Evolutionary conservation across 768 basidiomycete genomes (phyloP).

Genomic region (Boletus rufocinnamomeus): DNA sequence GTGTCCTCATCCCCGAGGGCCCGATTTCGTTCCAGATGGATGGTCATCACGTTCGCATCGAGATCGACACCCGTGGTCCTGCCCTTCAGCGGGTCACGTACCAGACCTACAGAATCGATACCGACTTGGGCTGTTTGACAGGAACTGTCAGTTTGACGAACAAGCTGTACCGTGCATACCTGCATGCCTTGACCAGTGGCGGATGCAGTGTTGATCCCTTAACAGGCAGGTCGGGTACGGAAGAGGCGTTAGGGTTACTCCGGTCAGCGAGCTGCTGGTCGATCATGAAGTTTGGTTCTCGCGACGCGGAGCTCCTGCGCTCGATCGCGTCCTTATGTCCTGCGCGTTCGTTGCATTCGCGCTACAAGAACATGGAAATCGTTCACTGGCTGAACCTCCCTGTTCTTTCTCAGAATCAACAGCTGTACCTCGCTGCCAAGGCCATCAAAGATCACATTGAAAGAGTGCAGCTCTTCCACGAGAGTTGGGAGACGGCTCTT

Average conservation of each 20-base stretch:
- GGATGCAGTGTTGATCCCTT: constrained; percentile 45
- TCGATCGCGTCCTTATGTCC: constrained; percentile 38
- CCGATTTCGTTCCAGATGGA: constrained; percentile 1
- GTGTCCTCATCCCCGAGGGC: constrained; percentile 45
- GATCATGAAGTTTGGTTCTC: constrained; percentile 35
- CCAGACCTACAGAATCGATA: constrained; percentile 34
- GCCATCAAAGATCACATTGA: constrained; percentile 31
- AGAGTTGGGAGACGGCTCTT: not conserved
- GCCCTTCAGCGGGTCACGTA: constrained; percentile 14
- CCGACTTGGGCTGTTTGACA: constrained; percentile 31
- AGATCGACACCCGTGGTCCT: constrained; percentile 1
- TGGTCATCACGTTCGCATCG: constrained; percentile 13
- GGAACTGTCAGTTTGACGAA: constrained; percentile 26
- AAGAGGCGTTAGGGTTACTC: constrained; percentile 44
- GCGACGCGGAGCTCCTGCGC: constrained; percentile 34
- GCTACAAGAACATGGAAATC: constrained; percentile 43
- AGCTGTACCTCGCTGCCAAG: constrained; percentile 22
- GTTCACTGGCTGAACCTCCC: constrained; percentile 34
- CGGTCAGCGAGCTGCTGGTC: constrained; percentile 40
- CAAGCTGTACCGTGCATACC: constrained; percentile 40
- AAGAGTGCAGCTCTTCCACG: constrained; percentile 11
- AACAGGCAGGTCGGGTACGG: constrained; percentile 43
- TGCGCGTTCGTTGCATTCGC: not conserved
- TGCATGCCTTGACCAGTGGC: constrained; percentile 44
- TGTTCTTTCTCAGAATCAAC: constrained; percentile 31